Conservation (phyloP, 148 eudicot species). For the Rhododendron mucronatum region DNA sequence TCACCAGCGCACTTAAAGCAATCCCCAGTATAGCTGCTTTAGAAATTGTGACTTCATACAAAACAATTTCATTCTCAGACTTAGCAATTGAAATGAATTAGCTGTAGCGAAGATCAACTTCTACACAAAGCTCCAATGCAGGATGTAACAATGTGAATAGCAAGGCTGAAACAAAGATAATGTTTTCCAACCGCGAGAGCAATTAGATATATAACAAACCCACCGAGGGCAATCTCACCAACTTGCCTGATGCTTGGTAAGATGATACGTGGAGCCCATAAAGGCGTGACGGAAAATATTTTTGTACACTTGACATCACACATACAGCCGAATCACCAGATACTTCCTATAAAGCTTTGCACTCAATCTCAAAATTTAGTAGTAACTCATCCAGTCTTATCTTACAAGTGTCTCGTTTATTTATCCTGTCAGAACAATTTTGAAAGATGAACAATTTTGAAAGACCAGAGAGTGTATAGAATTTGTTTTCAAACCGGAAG, state of each 20-base stretch:
- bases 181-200: not conserved
- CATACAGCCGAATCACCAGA: not conserved
- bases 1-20: conserved; percentile 83
- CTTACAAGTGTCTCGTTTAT: not conserved
- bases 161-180: not conserved
- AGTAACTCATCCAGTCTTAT: not conserved
- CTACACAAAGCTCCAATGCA: not conserved
- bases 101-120: not conserved
- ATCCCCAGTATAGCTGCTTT: conserved; percentile 92
- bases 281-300: not conserved
- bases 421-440: not conserved
- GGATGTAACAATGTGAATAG: not conserved
- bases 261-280: not conserved
- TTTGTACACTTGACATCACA: not conserved
- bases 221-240: not conserved
- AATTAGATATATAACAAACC: not conserved
- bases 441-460: not conserved
- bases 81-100: not conserved
- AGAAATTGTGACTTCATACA: conserved; percentile 55
- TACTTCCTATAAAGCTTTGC: not conserved
- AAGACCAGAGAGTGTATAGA: not conserved
- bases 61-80: conserved; percentile 1
- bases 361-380: not conserved
- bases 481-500: not conserved
- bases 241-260: not conserved